Evolutionary conservation across 441 rosid genomes (phyloP), one percentile per base, ranked within the genome.

Genomic region (Bocquillonia castaneifolia): DNA sequence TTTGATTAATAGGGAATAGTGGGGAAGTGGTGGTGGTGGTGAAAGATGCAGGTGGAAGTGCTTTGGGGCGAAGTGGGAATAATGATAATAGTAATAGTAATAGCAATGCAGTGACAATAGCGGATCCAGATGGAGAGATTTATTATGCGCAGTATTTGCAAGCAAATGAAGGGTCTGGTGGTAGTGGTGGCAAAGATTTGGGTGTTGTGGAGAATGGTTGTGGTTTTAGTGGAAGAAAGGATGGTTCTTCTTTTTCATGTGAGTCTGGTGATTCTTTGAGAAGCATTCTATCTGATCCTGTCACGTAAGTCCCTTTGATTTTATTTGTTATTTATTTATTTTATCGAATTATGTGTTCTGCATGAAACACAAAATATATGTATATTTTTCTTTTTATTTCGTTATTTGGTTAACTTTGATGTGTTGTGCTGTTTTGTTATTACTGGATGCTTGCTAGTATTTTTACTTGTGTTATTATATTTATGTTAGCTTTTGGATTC

Each of bases 201-300:
- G 75, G 54, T 71, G 75, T 64, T 71, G 76, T 64, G 62, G 88
- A 81, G 53, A 81, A 82, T 73, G 78, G 80, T 20, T 86, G 89
- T 61, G 90, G 92, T 59, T 85, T 84, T 72, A 89, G 88, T 28
- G 96, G 96, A 54, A 84, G 91, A 75, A 89, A 85, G 83, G 95
- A 89, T 53, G 78, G 63, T 67, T 70, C 79, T 12, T 64, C 80
- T 3, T 79, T 75, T 72, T 75, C 85, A 12, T 74, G 59, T 56
- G 86, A 82, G 59, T 86, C 92, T 1, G 86, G 93, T 70, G 97
- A 88, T 54, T 82, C 96, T 31, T 75, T 92, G 65, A 84, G 86
- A 78, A 70, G 83, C 64, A 86, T 88, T 73, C 81, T 90, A 44
- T 87, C 96, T 10, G 96, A 92, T 70, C 88, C 93, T 69, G 80